phyloP scores from a whole-genome alignment of 257 asterid genomes.

The Solanum sitiens region DNA sequence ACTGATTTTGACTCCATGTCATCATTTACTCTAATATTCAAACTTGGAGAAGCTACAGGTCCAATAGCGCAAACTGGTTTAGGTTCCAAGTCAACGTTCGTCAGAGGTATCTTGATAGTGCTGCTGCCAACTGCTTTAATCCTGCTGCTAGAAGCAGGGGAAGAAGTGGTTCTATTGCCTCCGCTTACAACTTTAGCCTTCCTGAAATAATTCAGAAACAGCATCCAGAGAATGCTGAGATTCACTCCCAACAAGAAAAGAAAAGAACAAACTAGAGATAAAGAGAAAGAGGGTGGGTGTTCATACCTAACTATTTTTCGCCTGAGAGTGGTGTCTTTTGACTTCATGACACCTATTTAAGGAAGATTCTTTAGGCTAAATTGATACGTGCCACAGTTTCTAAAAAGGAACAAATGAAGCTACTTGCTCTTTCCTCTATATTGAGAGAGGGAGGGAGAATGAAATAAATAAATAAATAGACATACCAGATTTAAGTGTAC shows the following conservation, averaged over 20 bases:
- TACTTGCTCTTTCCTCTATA: not conserved
- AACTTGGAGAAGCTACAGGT: slow-evolving; percentile 15
- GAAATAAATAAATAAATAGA: not conserved
- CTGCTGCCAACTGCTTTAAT: slow-evolving; percentile 24
- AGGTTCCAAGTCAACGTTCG: not conserved
- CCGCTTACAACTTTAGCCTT: slow-evolving; percentile 64
- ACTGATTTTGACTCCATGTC: not conserved
- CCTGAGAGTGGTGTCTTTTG: slow-evolving; percentile 31
- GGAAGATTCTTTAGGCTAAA: not conserved
- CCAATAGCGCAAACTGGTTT: slow-evolving; percentile 7
- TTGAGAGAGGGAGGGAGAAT: not conserved
- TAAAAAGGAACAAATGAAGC: not conserved
- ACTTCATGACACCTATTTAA: slow-evolving; percentile 36
- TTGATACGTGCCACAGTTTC: slow-evolving; percentile 1
- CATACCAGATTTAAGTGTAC: slow-evolving; percentile 44
- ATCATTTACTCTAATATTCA: slow-evolving; percentile 8
- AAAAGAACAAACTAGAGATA: slow-evolving; percentile 5
- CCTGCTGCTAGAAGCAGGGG: slow-evolving; percentile 17
- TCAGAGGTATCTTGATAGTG: slow-evolving; percentile 8
- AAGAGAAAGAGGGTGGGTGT: not conserved
- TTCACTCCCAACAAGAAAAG: not conserved
- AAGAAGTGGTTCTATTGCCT: slow-evolving; percentile 25
- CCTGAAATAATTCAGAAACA: slow-evolving; percentile 26
- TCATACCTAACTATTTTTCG: slow-evolving; percentile 51
- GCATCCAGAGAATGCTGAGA: not conserved